Base-by-base conservation (phyloP, 2,329 filamentous ascomycete species). In the Orbilia oligospora region DNA sequence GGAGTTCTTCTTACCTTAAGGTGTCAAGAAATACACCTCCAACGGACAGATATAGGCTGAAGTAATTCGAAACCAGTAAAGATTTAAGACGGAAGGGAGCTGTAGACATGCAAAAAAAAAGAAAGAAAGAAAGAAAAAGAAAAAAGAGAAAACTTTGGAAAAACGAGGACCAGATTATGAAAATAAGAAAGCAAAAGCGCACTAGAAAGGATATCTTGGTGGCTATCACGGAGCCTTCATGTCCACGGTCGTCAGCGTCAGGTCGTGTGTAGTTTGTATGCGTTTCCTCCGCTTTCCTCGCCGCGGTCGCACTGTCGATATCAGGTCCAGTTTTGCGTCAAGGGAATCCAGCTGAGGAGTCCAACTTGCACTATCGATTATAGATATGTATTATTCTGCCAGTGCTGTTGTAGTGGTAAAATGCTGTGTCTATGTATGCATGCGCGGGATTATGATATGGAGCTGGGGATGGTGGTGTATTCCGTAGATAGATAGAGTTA, bases 221-320 rank as follows among this genome's bases (percentile, higher is more conserved):
- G 64, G 48, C 27, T 48, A 46, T 77, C 73, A 77, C 73, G 73
- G 73, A 71, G 67, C 67, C 73, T 71, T 77, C 73, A 77, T 77
- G 51, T 77, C 73, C 58, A 77, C 51, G 61, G 73, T 30, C 65
- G 64, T 69, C 64, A 36, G 71, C 48, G 20, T 27, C 18, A 58
- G 41, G 30, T 41, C 27, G 48, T 41, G 49, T 36, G 48, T 49
- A 22, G 9, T 18, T 27, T 58, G 12, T 12, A 44, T 55, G 61
- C 49, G 73, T 71, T 77, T 77, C 67, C 67, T 71, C 73, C 73
- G 61, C 55, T 65, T 65, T 18, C 66, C 73, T 77, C 73, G 64
- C 67, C 66, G 73, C 73, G 67, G 55, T 71, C 73, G 73, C 68
- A 67, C 41, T 53, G 61, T 66, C 53, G 71, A 69, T 75, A 75